These are phyloP conservation scores for Raffaelea albimanens DNA, from an alignment of 2,329 filamentous ascomycete genomes.

Conservation along the genomic window DNA sequence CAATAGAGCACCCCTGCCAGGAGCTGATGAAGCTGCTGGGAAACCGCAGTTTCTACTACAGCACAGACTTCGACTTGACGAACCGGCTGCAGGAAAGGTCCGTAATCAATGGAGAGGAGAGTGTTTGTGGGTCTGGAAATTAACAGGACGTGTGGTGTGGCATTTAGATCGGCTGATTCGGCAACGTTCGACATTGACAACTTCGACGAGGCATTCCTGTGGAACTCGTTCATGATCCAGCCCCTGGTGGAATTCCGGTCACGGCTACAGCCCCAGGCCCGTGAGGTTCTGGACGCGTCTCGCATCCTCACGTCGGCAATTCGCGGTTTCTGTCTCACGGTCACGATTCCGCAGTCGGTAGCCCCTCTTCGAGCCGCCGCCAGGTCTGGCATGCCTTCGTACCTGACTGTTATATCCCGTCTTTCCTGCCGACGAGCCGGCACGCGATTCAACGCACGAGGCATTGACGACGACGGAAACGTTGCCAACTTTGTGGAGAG, in stretches of 20 bases:
- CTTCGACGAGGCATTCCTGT: constrained; percentile 84
- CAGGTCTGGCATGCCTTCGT: constrained; percentile 66
- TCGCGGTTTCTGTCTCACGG: constrained; percentile 79
- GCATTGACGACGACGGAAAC: constrained; percentile 94
- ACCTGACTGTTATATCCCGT: constrained; percentile 81
- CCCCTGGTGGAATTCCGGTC: constrained; percentile 85
- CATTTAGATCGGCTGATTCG: constrained; percentile 57
- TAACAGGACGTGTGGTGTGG: too few species aligned
- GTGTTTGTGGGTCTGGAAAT: too few species aligned
- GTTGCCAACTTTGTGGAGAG: constrained; percentile 99
- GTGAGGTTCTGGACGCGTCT: constrained; percentile 71
- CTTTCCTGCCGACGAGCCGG: constrained; percentile 85
- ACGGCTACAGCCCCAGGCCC: constrained; percentile 65
- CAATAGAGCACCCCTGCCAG: constrained; percentile 78
- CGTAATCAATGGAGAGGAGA: not conserved
- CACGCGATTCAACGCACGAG: constrained; percentile 92
- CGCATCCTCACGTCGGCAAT: constrained; percentile 89
- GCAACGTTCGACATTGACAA: constrained; percentile 83
- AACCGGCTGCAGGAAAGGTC: constrained; percentile 84
- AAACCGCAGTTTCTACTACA: constrained; percentile 96
- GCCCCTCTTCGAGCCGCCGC: constrained; percentile 58
- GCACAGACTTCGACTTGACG: constrained; percentile 94
- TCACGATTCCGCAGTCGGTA: constrained; percentile 69
- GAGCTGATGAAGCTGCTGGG: constrained; percentile 85
- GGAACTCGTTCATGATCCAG: constrained; percentile 98